Base-by-base conservation (phyloP, 1,284 basidiomycete species). In the Apiotrichum veenhuisii region DNA sequence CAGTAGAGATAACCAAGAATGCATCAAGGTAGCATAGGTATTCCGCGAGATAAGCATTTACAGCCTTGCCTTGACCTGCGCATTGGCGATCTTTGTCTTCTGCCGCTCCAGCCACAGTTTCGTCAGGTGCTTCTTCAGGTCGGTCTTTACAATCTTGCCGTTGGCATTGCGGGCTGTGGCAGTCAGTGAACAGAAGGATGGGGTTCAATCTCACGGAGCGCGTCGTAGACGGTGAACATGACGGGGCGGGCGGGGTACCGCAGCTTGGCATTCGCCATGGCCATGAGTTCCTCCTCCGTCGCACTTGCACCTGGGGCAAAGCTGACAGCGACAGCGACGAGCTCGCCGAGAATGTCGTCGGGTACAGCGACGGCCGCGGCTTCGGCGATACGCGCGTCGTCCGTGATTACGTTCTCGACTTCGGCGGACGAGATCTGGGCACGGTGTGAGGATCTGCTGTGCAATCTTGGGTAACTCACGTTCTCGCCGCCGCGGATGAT, bases 401-500 rank as follows among this genome's bases (percentile, higher is more conserved):
- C 58, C 47, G 66, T 71, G 15, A 75, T 33, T 12, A 68, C 73
- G 52, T 73, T 72, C 58, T 75, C 73, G n/a, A 75, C 65, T 34
- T 72, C 71, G 8, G 63, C 57, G 7, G 70, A 72, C 0, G 70
- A 48, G 58, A 74, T 72, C 71, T 52, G 42, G 10, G 20, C 10
- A 30, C 5, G 30, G 30, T 30, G 30, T 30, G 7, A 15, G 44
- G 15, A 7, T 46, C 27, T 33, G 27, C 44, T 44, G 15, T 8
- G 37, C 37, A n/a, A n/a, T n/a, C 37, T 23, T 23, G 9, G 1
- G 64, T 51, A n/a, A n/a, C 58, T 52, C 47, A 74, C 69, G 49
- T 75, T 75, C 59, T 75, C 73, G 11, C 72, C 73, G 20, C 72
- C 72, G 11, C 72, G 68, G 33, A 75, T 73, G 44, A 75, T 73